Base-by-base conservation (phyloP, 805 yeast species). In the Clavispora vitiphila region DNA sequence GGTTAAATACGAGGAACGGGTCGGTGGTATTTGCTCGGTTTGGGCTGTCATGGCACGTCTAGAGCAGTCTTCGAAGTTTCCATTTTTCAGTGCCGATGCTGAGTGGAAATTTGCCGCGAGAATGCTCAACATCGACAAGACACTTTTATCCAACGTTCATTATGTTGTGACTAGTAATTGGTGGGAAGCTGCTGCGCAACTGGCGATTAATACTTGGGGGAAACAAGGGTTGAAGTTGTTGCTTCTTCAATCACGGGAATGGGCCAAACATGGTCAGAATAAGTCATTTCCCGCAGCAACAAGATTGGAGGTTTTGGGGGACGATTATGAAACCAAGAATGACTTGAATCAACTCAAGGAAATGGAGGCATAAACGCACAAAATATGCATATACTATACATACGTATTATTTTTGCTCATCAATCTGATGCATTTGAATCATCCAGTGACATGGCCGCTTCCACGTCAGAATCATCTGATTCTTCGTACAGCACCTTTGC, bases 141-240 rank as follows among this genome's bases (percentile, higher is more conserved):
- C 66, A 0, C 58, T 75, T 11, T 55, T 89, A 10, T 67, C 78
- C 0, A 83, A 86, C 49, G 75, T 83, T 1, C 96, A 90, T 58
- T 90, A 72, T 56, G 70, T 80, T 0, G 76, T 83, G 2, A 72
- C 81, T 4, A 82, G 87, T 2, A 77, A 84, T 25, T 90, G 97
- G 97, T 88, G 97, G 96, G 98, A 93, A 50, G 79, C 89, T 5
- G 72, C 83, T 37, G 90, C 86, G 0, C 47, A 51, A 8, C 70
- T 78, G 32, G 77, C 91, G 42, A 40, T 72, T 7, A 55, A 56
- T 8, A 73, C 71, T 1, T 91, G 80, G 59, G 89, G 90, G 0
- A 61, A 48, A 4, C 98, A 91, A 64, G 93, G 78, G 3, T 41
- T 35, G 5, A 93, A 93, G 58, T 41, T 88, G 22, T 51, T 89